These are phyloP conservation scores for Phaeoacremonium minimum DNA, from an alignment of 2,329 filamentous ascomycete genomes.

Conservation along the genomic window DNA sequence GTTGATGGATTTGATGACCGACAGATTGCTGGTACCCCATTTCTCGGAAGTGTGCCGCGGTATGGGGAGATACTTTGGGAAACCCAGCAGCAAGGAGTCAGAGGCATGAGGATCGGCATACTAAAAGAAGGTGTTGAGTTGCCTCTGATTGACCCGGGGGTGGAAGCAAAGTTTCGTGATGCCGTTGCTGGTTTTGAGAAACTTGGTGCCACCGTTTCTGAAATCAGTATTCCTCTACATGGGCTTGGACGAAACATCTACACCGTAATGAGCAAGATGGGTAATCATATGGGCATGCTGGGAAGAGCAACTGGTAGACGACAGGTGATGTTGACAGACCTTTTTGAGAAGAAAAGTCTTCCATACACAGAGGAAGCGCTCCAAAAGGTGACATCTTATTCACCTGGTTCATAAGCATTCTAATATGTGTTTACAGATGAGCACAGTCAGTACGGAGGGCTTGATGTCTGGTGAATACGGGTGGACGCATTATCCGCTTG, in stretches of 20 bases:
- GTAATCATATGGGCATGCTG: constrained; percentile 24
- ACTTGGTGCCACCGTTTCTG: constrained; percentile 18
- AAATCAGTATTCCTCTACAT: constrained; percentile 23
- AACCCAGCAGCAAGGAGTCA: constrained; percentile 9
- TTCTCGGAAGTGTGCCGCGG: not conserved
- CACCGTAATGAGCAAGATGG: constrained; percentile 19
- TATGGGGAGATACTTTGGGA: not conserved
- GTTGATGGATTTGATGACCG: constrained; percentile 44
- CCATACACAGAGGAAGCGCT: constrained; percentile 8
- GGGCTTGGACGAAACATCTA: constrained; percentile 12
- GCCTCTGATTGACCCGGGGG: constrained; percentile 15
- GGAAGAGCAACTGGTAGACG: constrained; percentile 17
- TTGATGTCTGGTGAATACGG: constrained; percentile 1
- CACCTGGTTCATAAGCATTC: not conserved
- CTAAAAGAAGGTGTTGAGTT: constrained; percentile 24
- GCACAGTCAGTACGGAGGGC: constrained; percentile 45
- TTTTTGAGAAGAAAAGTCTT: constrained; percentile 7
- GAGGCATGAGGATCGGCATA: constrained; percentile 22
- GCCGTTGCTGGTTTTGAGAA: constrained; percentile 18
- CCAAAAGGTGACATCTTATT: not conserved
- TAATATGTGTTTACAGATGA: constrained; percentile 16
- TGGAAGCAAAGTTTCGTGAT: constrained; percentile 15
- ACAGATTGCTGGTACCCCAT: constrained; percentile 18
- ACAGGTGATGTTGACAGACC: constrained; percentile 14
- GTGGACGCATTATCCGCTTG: not conserved